A percentile compares a stretch with the other conserved stretches of the same genome.
phyloP scores from a whole-genome alignment of 1,284 basidiomycete genomes.

The Meira miltonrushii region DNA sequence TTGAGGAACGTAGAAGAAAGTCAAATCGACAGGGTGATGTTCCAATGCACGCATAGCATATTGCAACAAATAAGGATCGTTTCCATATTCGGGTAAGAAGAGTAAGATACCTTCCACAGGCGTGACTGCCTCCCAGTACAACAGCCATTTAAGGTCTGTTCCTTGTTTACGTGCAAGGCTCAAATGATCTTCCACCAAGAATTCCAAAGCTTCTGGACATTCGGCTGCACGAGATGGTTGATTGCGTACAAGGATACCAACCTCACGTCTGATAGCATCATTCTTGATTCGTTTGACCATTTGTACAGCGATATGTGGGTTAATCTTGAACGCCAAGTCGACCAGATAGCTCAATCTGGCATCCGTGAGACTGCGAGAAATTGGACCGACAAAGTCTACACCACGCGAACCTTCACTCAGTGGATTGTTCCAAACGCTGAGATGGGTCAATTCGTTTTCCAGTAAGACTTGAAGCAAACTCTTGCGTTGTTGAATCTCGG shows the following conservation, averaged over 20 bases:
- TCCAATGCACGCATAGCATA: constrained; percentile 94
- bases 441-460: constrained; percentile 80
- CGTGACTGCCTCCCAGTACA: constrained; percentile 82
- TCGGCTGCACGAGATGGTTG: constrained; percentile 69
- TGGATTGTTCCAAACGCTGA: constrained; percentile 88
- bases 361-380: constrained; percentile 58
- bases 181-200: constrained; percentile 76
- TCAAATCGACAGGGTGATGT: constrained; percentile 86
- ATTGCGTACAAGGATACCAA: constrained; percentile 68
- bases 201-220: constrained; percentile 71
- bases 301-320: constrained; percentile 75
- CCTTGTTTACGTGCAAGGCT: constrained; percentile 59
- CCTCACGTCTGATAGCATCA: constrained; percentile 63
- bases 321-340: constrained; percentile 74
- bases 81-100: constrained; percentile 53
- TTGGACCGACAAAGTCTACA: constrained; percentile 33
- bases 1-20: constrained; percentile 99
- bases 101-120: constrained; percentile 60
- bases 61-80: constrained; percentile 81
- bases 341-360: constrained; percentile 66
- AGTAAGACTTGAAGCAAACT: constrained; percentile 66
- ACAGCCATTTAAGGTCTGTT: constrained; percentile 62
- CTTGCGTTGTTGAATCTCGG: constrained; percentile 25
- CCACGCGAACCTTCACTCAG: constrained; percentile 69
- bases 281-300: constrained; percentile 81